These are phyloP conservation scores for Eucalyptus melliodora DNA, from an alignment of 345 rosid genomes.

Conservation along the genomic window DNA sequence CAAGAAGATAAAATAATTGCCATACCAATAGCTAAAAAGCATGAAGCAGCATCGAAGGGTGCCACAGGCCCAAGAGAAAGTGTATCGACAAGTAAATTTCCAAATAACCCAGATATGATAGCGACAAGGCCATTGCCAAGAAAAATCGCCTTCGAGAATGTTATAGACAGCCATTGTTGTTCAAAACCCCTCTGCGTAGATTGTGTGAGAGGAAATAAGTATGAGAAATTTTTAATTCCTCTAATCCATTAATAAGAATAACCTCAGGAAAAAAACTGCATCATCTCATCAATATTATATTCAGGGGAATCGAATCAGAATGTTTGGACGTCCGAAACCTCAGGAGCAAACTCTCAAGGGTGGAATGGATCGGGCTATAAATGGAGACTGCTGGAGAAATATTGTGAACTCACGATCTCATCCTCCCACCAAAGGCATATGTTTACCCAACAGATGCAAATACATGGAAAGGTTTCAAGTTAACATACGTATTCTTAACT, in stretches of 20 bases:
- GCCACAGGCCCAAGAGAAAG: slow-evolving; percentile 93
- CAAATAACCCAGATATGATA: slow-evolving; percentile 73
- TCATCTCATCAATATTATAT: neutral
- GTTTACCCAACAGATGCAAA: neutral
- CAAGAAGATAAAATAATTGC: slow-evolving; percentile 71
- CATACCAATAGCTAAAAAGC: slow-evolving; percentile 93
- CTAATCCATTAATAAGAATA: neutral
- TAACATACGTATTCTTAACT: neutral
- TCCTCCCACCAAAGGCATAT: neutral
- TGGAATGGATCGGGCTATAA: neutral
- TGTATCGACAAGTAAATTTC: slow-evolving; percentile 72
- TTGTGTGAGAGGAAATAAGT: neutral
- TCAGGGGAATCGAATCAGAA: neutral
- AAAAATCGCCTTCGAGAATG: slow-evolving; percentile 92
- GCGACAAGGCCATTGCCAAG: slow-evolving; percentile 94
- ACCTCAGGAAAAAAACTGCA: neutral
- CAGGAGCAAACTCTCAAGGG: neutral
- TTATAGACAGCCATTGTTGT: slow-evolving; percentile 82
- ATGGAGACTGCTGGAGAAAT: neutral
- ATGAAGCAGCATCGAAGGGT: slow-evolving; percentile 93
- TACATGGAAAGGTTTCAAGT: neutral
- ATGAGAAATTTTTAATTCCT: neutral
- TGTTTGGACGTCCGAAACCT: neutral
- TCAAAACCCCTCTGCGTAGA: slow-evolving; percentile 73
- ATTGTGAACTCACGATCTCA: neutral